Base-by-base conservation (phyloP, 78 protist species). In the Tieghemostelium lacteum region DNA sequence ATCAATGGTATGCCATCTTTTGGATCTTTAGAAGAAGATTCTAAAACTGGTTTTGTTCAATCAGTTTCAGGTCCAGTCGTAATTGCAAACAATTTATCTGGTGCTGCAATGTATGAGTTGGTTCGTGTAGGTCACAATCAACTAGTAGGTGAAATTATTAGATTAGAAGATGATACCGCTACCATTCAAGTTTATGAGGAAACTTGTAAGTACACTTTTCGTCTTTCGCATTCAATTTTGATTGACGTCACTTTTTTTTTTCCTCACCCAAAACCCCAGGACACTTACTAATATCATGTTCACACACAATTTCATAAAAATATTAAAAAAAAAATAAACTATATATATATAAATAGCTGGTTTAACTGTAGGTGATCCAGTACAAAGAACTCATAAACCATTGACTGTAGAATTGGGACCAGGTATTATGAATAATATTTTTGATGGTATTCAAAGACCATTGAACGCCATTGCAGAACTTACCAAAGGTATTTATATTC, bases 361-460 rank as follows among this genome's bases (percentile, higher is more conserved):
- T 78, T 94, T 99, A 39, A 92, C 97, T 34, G 98, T 99, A 34
- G 99, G 99, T 33, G 99, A 99, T 76, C 99, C 98, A 49, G 99
- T 99, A 16, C 37, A 64, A 20, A 94, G 99, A 60, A 98, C 99
- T 2, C 99, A 98, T 39, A 95, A 94, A 95, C 99, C 99, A 22
- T 96, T 99, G 28, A 98, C 99, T 24, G 99, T 98, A 2, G 99
- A 98, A 88, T 95, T 99, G 26, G 99, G 99, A 50, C 99, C 99
- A 20, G 99, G 99, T 28, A 72, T 85, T 49, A 75, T 99, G 96
- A 94, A 95, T 36, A 75, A 80, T 31, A 99, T 99, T 72, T 99
- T 96, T 49, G 99, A 99, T 86, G 99, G 99, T 62, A 99, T 99
- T 76, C 99, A 98, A 97, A 96, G 99, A 36, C 99, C 99, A 62